A percentile compares a stretch with the other conserved stretches of the same genome.
Evolutionary conservation across 768 basidiomycete species (phyloP).

Genomic region (Strobilomyces echinocephalus): DNA sequence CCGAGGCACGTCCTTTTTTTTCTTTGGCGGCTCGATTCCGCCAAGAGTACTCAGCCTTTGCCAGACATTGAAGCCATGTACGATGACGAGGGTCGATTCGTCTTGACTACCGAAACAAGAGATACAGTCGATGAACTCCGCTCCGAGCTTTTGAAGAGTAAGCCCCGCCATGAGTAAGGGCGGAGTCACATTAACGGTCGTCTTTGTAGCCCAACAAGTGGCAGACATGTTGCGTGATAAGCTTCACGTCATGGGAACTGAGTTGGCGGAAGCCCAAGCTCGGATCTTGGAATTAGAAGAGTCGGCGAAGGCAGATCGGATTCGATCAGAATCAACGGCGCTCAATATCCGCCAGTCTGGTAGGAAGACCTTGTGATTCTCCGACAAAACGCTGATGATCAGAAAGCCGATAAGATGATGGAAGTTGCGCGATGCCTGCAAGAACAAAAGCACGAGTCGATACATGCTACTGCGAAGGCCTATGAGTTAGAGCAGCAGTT

Average conservation of each 20-base stretch:
- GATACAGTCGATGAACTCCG: slow-evolving; percentile 32
- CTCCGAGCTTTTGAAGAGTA: slow-evolving; percentile 34
- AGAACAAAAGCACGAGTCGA: slow-evolving; percentile 28
- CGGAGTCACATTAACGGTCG: background rate
- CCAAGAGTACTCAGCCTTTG: background rate
- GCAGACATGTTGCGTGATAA: slow-evolving; percentile 46
- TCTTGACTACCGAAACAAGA: slow-evolving; percentile 24
- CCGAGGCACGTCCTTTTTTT: slow-evolving; percentile 21
- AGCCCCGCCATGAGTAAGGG: slow-evolving; percentile 3
- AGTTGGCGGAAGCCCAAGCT: slow-evolving; percentile 39
- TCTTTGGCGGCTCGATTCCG: background rate
- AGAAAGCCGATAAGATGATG: slow-evolving; percentile 19
- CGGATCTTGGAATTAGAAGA: slow-evolving; percentile 38
- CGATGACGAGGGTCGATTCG: slow-evolving; percentile 25
- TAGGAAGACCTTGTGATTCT: slow-evolving; percentile 5
- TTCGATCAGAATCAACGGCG: slow-evolving; percentile 17
- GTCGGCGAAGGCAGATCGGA: slow-evolving; percentile 17
- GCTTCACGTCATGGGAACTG: slow-evolving; percentile 37
- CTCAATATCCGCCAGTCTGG: slow-evolving; percentile 25
- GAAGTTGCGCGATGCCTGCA: slow-evolving; percentile 22
- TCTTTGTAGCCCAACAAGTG: slow-evolving; percentile 42
- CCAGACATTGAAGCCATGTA: slow-evolving; percentile 29
- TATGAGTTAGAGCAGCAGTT: slow-evolving; percentile 28
- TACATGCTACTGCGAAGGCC: slow-evolving; percentile 17
- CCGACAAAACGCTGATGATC: slow-evolving; percentile 13